Base-by-base conservation (phyloP, 768 basidiomycete species). In the Suillus placidus region DNA sequence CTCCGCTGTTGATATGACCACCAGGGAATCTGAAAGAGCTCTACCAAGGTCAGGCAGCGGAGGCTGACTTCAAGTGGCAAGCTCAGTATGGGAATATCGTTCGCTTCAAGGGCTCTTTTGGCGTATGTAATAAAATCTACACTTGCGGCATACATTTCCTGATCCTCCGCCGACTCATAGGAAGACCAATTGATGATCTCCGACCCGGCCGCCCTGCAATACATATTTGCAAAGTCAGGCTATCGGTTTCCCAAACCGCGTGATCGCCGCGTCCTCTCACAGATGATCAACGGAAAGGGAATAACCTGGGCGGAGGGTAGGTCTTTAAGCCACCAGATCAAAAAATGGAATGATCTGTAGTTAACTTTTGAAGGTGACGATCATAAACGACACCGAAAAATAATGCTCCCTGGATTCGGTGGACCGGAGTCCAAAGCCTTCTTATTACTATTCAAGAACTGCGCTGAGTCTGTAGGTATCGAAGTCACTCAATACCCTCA, bases 381-480 rank as follows among this genome's bases (percentile, higher is more conserved):
- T 40, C 87, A 88, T 66, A 84, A 77, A 70, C 80, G 87, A 54
- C 85, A 87, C 62, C 75, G 84, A 64, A 86, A 80, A 67, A 78
- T 85, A 26, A 82, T 87, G 79, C 77, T 84, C 57, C 86, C 85
- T 3, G 86, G 84, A 3, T 87, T 88, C 65, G 85, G 86, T 61
- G 79, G 73, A 10, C 80, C 81, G 0, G 84, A 87, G 67, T 79
- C 81, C 37, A 85, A 80, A 63, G 79, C 85, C 1, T 85, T 84
- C 65, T 77, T 87, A 8, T 75, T 80, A 32, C 75, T 86, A 57
- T 87, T 87, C 74, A 78, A 74, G 43, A 77, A 76, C 64, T 81
- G 69, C 13, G 77, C 71, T 1, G 70, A 71, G 61, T 66, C 69
- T 32, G 77, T 78, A 49, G 37, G 70, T 23, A 13, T 32, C 32